Base-by-base conservation (phyloP, 1,284 basidiomycete species). In the Apiotrichum sp. region DNA sequence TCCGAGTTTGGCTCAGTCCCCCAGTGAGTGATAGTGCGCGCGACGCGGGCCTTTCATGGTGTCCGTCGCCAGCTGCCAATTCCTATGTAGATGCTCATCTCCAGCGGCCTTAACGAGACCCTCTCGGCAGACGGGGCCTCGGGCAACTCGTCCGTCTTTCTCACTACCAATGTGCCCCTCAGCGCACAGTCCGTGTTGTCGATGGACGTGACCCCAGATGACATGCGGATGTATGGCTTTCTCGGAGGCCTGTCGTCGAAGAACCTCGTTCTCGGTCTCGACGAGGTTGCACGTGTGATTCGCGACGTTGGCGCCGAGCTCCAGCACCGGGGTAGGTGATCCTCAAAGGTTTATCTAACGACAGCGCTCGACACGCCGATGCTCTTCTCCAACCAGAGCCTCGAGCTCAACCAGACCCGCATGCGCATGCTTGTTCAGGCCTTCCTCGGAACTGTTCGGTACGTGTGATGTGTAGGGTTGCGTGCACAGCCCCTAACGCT, bases 331-430 rank as follows among this genome's bases (percentile, higher is more conserved):
- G 77, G 78, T 78, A 35, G 56, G 74, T 59, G 6, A 11, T 38
- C 14, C 6, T 16, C 36, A 22, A 22, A 22, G 22, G 22, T 22
- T 22, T 22, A 22, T 22, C 22, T 22, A 22, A 22, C 22, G 22
- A 22, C 57, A 81, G 89, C 86, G 49, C 81, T 93, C 58, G 86
- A 86, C 33, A 91, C 89, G 2, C 91, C 91, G 11, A 85, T 93
- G 75, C 84, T 95, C 59, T 93, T 95, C 78, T 88, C 87, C 33
- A 85, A 84, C 34, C 84, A 87, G 63, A 89, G 90, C 29, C 83
- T 95, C 56, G 90, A 93, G 67, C 80, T 93, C 45, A 86, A 84
- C 41, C 79, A 84, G 6, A 78, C 82, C 31, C 82, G 84, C 42
- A 84, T 89, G 63, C 85, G 82, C 63, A 79, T 85, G 53, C 81